phyloP scores from a whole-genome alignment of 2,329 filamentous ascomycete genomes.

The Metarhizium robertsii region DNA sequence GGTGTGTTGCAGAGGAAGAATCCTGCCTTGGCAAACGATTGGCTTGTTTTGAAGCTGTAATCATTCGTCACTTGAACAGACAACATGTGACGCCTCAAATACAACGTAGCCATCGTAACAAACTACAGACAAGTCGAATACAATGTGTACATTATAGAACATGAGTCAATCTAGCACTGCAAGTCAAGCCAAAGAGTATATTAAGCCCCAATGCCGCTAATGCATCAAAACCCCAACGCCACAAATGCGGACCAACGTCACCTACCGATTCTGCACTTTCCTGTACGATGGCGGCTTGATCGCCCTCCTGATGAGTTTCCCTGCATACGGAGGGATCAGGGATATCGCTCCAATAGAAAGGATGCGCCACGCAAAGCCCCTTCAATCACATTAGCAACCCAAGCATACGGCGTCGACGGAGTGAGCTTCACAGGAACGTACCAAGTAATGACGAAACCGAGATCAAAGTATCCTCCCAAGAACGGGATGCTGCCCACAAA shows the following conservation, averaged over 20 bases:
- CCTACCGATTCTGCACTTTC: slow-evolving; percentile 70
- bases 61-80: not conserved
- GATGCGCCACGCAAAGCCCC: slow-evolving; percentile 85
- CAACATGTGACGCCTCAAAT: too few relatives aligned
- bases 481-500: slow-evolving; percentile 81
- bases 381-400: slow-evolving; percentile 20
- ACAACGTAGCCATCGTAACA: not conserved
- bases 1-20: slow-evolving; percentile 45
- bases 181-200: not conserved
- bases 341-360: slow-evolving; percentile 70
- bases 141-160: not conserved
- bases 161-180: not conserved
- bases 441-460: slow-evolving; percentile 65
- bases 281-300: slow-evolving; percentile 90
- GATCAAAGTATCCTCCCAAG: slow-evolving; percentile 80
- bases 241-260: not conserved
- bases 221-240: slow-evolving; percentile 6
- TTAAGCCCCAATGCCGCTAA: slow-evolving; percentile 1
- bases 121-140: not conserved
- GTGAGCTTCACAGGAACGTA: slow-evolving; percentile 19
- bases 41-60: slow-evolving; percentile 45
- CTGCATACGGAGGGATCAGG: slow-evolving; percentile 77
- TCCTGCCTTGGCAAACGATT: slow-evolving; percentile 26
- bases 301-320: slow-evolving; percentile 73
- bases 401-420: not conserved